Evolutionary conservation across 345 rosid species (phyloP), one percentile per base, ranked within the genome.

Genomic region (Populus simonii): DNA sequence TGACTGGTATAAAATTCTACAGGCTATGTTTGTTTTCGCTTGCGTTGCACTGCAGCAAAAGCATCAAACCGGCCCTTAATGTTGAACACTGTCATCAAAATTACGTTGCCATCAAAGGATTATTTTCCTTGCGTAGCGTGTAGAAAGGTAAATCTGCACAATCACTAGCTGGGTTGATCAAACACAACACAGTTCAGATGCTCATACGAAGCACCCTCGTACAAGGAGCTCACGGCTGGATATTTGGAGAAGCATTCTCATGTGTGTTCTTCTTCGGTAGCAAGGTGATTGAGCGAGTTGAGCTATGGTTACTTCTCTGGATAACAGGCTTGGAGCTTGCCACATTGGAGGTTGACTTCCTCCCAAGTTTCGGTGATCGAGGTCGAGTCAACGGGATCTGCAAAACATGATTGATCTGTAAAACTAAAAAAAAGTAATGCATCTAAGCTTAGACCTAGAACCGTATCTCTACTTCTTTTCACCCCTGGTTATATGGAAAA

Each of bases 201-300:
- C 67, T 57, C 72, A 38, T 22, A 29, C 18, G 76, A 33, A 62
- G 53, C 47, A 61, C 31, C 29, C 68, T 45, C 72, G 47, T 31
- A 67, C 10, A 22, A 10, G 57, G 81, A 79, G 76, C 72, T 80
- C 74, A 77, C 76, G 29, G 71, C 71, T 76, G 87, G 75, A 90
- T 92, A 84, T 92, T 92, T 59, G 96, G 97, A 75, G 98, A 88
- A 69, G 84, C 83, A 82, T 90, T 90, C 78, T 94, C 96, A 29
- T 73, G 92, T 71, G 87, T 82, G 35, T 82, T 84, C 77, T 57
- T 89, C 83, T 74, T 84, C 45, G 85, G 79, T 69, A 81, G 79
- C 22, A 82, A 73, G 49, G 83, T 74, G 79, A 81, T 68, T 2
- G 87, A 82, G 82, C 78, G 77, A 61, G 80, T 68, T 65, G 74